Evolutionary conservation across 73 alveolate genomes (phyloP).

Genomic region (Stentor roeselii): DNA sequence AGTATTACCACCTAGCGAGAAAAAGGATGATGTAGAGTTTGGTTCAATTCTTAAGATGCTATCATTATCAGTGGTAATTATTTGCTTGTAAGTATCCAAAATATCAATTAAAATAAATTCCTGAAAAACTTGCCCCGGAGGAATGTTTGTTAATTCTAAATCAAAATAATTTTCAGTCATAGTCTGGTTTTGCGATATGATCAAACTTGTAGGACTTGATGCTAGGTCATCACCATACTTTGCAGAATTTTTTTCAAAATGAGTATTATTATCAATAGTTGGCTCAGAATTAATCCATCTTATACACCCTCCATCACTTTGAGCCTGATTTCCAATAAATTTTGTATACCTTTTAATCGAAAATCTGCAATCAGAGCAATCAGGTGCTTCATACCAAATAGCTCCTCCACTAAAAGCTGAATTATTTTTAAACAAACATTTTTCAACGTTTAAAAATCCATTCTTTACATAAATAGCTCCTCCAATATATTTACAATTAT

Average conservation of each 20-base stretch:
- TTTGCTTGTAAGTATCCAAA: background rate
- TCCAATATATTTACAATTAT: no score
- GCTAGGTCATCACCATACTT: constrained; percentile 15
- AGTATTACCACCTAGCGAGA: constrained; percentile 1
- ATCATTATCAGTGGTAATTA: background rate
- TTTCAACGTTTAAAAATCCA: no score
- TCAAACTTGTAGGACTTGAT: background rate
- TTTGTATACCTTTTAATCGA: no score
- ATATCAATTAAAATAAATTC: background rate
- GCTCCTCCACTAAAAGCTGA: background rate
- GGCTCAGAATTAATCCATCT: background rate
- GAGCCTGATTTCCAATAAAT: background rate
- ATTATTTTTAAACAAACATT: no score
- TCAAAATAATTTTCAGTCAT: no score
- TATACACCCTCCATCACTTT: background rate
- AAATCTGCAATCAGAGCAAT: no score
- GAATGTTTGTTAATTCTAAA: background rate
- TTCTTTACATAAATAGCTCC: no score
- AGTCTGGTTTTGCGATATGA: no score
- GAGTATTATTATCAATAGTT: no score
- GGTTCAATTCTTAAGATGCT: background rate
- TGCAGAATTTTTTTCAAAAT: no score
- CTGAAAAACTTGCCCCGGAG: constrained; percentile 5
- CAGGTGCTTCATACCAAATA: background rate
- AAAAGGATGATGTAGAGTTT: background rate